Evolutionary conservation across 164 flowering plant genomes (phyloP).

Genomic region (Piper longum): DNA sequence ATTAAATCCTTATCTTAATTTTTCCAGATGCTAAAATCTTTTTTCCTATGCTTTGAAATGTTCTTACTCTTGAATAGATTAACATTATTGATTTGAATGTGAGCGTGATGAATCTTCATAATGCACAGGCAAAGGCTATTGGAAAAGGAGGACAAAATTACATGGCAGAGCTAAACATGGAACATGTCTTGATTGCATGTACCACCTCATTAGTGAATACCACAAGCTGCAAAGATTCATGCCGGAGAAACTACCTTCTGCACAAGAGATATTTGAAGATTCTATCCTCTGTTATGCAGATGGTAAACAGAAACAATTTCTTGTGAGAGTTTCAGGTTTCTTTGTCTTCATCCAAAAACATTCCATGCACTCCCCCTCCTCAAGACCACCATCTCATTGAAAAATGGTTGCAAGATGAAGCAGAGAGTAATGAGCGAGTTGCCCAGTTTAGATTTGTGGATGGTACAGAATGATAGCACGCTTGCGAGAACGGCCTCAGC

Average conservation of each 20-base stretch:
- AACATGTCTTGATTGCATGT: constrained; percentile 69
- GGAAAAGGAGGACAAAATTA: constrained; percentile 55
- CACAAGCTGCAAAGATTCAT: constrained; percentile 58
- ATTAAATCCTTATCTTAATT: too few species aligned
- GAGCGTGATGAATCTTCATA: too few species aligned
- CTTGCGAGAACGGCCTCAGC: too few species aligned
- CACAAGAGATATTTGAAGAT: constrained; percentile 42
- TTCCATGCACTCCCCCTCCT: too few species aligned
- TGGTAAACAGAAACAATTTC: constrained; percentile 29
- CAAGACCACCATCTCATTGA: constrained; percentile 5
- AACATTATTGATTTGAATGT: too few species aligned
- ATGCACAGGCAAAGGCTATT: constrained; percentile 54
- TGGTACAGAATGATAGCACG: too few species aligned
- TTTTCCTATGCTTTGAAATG: too few species aligned
- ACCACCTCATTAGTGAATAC: constrained; percentile 58
- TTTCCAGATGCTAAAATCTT: too few species aligned
- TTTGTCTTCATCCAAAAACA: too few species aligned
- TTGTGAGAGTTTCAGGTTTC: constrained; percentile 29
- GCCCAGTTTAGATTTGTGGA: too few species aligned
- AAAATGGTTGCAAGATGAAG: neutral
- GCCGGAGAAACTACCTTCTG: constrained; percentile 47
- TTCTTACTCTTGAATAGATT: too few species aligned
- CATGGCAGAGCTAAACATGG: constrained; percentile 54
- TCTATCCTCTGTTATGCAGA: constrained; percentile 69
- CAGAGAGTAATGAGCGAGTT: neutral